Base-by-base conservation (phyloP, 1,284 basidiomycete species). In the Fomitopsis pinicola region DNA sequence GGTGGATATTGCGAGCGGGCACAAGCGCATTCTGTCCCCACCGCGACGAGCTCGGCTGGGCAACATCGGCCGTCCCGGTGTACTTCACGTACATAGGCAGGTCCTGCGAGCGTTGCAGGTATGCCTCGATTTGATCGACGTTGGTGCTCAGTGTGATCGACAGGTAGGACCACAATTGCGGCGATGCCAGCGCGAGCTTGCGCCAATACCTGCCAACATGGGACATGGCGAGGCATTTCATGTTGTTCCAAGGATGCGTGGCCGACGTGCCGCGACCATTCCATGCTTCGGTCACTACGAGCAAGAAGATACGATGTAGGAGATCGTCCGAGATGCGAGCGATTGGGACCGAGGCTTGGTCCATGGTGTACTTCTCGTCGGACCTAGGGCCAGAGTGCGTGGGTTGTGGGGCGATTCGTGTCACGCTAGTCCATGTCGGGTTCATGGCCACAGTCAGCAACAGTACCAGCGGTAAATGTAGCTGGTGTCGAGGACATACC, bases 151-250 rank as follows among this genome's bases (percentile, higher is more conserved):
- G 28, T 9, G 30, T 55, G 50, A 62, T 38, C 10, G 26, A 36
- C 40, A 62, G 42, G n/a, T 42, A 62, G 3, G 40, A 9, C 60
- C 60, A 62, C 12, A 62, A 50, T n/a, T 48, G 56, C 2, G 60
- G 56, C 10, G 56, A 44, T 8, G 26, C 36, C 10, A 62, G 52
- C 19, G 52, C 33, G 30, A 62, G 40, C 1, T 33, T 36, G 26
- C 60, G 48, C 60, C 60, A 62, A 44, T 62, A 58, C 19, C 50
- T 9, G 33, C 60, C 58, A 33, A 62, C 57, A 42, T 58, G 57
- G 46, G 60, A 59, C 45, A 59, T 28, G 33, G 36, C 35, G 10
- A 56, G 28, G 36, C 30, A 50, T 8, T 15, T 28, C 22, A 30
- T 45, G n/a, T 52, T 56, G 45, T 28, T 19, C 22, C 42, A 53